Evolutionary conservation across 1,139 yeast genomes (phyloP).

Genomic region (Taphrina confusa): DNA sequence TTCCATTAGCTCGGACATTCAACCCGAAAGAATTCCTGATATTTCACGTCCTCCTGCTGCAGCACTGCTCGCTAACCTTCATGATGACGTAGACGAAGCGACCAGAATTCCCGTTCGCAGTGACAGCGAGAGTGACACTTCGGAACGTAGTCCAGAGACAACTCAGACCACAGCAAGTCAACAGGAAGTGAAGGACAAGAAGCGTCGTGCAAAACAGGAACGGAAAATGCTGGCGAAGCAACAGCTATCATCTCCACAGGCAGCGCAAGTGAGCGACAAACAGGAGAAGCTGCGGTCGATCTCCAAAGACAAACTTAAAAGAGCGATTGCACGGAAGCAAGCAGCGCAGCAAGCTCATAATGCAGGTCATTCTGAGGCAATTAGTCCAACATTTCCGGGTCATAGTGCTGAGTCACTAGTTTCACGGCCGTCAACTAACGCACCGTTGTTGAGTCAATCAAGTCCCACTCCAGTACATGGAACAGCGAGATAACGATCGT

Average conservation of each 20-base stretch:
- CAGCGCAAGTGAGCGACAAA: background rate
- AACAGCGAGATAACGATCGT: slow-evolving; percentile 1
- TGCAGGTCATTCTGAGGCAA: background rate
- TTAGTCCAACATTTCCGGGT: background rate
- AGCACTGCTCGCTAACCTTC: too few species aligned
- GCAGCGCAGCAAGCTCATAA: background rate
- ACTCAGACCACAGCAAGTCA: background rate
- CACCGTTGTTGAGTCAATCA: slow-evolving; percentile 5
- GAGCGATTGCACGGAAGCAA: background rate
- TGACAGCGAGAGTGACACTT: background rate
- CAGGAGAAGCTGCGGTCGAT: background rate
- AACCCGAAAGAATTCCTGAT: too few species aligned
- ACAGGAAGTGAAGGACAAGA: background rate
- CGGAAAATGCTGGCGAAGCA: slow-evolving; percentile 10
- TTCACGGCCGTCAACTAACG: slow-evolving; percentile 3
- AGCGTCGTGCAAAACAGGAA: slow-evolving; percentile 1
- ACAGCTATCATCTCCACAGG: background rate
- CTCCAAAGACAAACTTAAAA: background rate
- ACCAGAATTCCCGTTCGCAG: background rate
- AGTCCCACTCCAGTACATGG: slow-evolving; percentile 15
- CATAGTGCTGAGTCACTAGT: background rate
- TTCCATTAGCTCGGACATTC: background rate
- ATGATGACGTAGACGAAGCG: background rate
- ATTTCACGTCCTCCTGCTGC: too few species aligned
- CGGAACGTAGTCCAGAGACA: background rate